Evolutionary conservation across 2,329 filamentous ascomycete species (phyloP).

Genomic region (Fusarium sacchari): DNA sequence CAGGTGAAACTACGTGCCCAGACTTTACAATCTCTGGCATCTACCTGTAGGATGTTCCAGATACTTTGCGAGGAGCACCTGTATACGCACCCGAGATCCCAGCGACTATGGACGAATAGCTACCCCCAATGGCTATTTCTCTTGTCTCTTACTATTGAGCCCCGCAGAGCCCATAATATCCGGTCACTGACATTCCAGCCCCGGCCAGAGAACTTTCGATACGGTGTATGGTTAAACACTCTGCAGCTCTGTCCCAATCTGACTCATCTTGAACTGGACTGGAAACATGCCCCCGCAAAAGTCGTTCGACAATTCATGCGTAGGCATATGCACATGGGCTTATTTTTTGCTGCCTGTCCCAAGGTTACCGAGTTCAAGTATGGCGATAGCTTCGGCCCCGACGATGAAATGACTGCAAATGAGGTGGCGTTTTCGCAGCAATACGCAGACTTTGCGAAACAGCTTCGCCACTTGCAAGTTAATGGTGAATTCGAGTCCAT

Average conservation of each 20-base stretch:
- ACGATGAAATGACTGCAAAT: no score
- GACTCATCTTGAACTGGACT: neutral
- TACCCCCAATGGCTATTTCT: neutral
- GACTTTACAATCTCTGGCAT: neutral
- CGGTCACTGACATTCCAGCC: neutral
- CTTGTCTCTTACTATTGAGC: constrained; percentile 7
- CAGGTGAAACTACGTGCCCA: neutral
- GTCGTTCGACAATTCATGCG: neutral
- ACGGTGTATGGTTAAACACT: neutral
- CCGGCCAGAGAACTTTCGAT: neutral
- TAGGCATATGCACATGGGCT: neutral
- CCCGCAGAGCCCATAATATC: neutral
- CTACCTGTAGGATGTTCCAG: neutral
- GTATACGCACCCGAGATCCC: neutral
- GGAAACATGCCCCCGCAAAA: no score
- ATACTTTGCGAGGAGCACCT: neutral
- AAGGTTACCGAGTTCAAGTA: neutral
- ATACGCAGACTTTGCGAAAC: neutral
- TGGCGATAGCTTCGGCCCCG: no score
- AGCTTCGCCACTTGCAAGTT: neutral
- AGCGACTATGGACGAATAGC: neutral
- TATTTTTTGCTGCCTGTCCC: constrained; percentile 12
- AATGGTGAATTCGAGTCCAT: neutral
- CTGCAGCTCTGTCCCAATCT: constrained; percentile 12
- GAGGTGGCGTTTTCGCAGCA: neutral